Base-by-base conservation (phyloP, 129 eudicot genomes). In the Helichrysum umbraculigerum region DNA sequence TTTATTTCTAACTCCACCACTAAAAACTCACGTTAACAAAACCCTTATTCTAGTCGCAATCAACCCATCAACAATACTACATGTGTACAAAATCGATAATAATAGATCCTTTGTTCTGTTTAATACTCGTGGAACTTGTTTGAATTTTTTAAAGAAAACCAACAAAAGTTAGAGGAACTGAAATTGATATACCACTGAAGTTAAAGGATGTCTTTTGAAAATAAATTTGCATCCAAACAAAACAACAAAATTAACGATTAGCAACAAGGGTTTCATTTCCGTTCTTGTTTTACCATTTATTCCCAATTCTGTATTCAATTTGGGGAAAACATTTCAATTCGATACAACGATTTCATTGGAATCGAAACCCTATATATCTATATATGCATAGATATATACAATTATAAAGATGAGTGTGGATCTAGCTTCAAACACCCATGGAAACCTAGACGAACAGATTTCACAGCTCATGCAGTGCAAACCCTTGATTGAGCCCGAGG, bases 401-500 rank as follows among this genome's bases (percentile, higher is more conserved):
- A 47, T 29, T 47, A 58, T 58, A 66, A 87, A 73, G 72, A 89
- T 92, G 96, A 89, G 89, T 81, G 82, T 78, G 82, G 93, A 92
- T 92, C 91, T 87, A 82, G 85, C 87, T 62, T 56, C 85, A 25
- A 85, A 82, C 82, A 66, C 93, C 28, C 91, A 85, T 86, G 91
- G 85, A 37, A 87, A 86, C 76, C 88, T 92, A 57, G 98, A 87
- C 76, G 93, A 92, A 51, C 90, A 92, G 88, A 87, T 92, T 85
- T 73, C 89, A 29, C 93, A 89, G 88, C 98, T 92, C 72, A 86
- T 89, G 91, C 88, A 92, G 91, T 92, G 98, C 96, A 92, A 89
- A 70, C 96, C 98, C 47, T 85, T 92, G 68, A 80, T 87, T 73
- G 98, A 89, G 84, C 91, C 86, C 17, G 90, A 90, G 86, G 87